Evolutionary conservation across 495 filamentous ascomycete species (phyloP).

Genomic region (Recurvomyces mirabilis): DNA sequence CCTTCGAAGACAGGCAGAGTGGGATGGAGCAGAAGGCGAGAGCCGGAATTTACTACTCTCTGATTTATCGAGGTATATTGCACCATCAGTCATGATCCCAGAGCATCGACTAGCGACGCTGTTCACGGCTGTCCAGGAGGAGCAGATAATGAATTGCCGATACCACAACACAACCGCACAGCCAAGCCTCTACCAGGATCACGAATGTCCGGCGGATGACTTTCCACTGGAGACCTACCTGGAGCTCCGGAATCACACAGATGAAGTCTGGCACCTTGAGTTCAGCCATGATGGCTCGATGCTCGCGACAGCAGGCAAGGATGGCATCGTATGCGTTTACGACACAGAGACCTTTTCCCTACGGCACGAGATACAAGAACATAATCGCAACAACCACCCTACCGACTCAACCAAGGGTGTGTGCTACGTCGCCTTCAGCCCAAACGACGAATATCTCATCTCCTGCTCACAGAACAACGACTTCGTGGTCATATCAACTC

Average conservation of each 20-base stretch:
- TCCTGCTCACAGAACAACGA: conserved; percentile 61
- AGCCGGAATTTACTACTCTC: conserved; percentile 69
- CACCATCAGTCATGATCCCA: conserved; percentile 96
- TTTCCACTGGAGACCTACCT: conserved; percentile 60
- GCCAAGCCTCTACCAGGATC: conserved; percentile 81
- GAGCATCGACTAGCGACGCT: conserved; percentile 80
- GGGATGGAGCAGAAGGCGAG: conserved; percentile 72
- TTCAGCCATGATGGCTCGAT: conserved; percentile 85
- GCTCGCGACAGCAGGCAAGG: conserved; percentile 70
- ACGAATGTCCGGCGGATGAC: conserved; percentile 65
- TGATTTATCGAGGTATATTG: conserved; percentile 82
- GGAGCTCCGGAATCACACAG: conserved; percentile 61
- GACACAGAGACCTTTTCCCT: conserved; percentile 59
- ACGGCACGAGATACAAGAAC: conserved; percentile 49
- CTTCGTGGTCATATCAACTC: conserved; percentile 14
- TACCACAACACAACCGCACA: conserved; percentile 76
- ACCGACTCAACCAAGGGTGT: conserved; percentile 35
- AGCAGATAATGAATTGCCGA: conserved; percentile 69
- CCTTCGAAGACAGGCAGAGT: conserved; percentile 66
- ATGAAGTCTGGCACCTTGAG: conserved; percentile 81
- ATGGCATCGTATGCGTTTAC: conserved; percentile 68
- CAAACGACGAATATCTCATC: conserved; percentile 74
- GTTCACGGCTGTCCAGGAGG: conserved; percentile 69
- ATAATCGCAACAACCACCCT: conserved; percentile 21
- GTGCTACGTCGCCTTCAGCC: conserved; percentile 77